Conservation (phyloP, 768 basidiomycete species). For the Naganishia randhawae region DNA sequence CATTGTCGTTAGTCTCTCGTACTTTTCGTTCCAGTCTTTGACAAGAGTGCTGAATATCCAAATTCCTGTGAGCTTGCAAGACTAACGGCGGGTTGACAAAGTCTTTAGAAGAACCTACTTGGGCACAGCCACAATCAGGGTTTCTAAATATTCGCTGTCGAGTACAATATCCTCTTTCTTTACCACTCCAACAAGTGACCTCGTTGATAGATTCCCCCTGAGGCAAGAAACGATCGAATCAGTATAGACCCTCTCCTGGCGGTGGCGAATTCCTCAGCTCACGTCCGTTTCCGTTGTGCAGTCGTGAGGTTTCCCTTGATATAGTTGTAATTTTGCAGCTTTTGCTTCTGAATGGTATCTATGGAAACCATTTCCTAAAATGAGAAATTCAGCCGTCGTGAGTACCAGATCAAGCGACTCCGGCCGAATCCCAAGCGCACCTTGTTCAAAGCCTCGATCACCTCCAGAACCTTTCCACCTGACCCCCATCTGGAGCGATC, state of each 20-base stretch:
- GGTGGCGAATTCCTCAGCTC: slow-evolving; percentile 36
- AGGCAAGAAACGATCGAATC: slow-evolving; percentile 26
- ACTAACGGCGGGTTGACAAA: background rate
- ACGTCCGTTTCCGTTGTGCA: slow-evolving; percentile 94
- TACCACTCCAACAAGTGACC: slow-evolving; percentile 79
- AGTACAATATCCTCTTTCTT: slow-evolving; percentile 73
- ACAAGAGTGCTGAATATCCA: slow-evolving; percentile 53
- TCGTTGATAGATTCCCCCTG: slow-evolving; percentile 91
- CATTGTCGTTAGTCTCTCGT: slow-evolving; percentile 82
- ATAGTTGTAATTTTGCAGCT: slow-evolving; percentile 84
- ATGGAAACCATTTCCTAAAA: slow-evolving; percentile 86
- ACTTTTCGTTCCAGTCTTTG: slow-evolving; percentile 85
- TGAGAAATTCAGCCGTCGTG: slow-evolving; percentile 20
- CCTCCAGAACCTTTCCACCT: slow-evolving; percentile 74
- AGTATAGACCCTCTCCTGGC: background rate
- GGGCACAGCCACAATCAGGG: slow-evolving; percentile 85
- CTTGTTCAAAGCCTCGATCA: slow-evolving; percentile 80
- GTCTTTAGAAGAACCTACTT: slow-evolving; percentile 68
- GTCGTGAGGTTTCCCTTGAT: slow-evolving; percentile 87
- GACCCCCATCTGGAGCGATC: slow-evolving; percentile 85
- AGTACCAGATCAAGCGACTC: background rate
- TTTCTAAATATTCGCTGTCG: slow-evolving; percentile 91
- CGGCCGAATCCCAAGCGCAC: slow-evolving; percentile 53
- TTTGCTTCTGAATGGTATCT: slow-evolving; percentile 88
- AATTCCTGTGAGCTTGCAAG: background rate